Base-by-base conservation (phyloP, 1,284 basidiomycete genomes). In the Phlebopus sp. region DNA sequence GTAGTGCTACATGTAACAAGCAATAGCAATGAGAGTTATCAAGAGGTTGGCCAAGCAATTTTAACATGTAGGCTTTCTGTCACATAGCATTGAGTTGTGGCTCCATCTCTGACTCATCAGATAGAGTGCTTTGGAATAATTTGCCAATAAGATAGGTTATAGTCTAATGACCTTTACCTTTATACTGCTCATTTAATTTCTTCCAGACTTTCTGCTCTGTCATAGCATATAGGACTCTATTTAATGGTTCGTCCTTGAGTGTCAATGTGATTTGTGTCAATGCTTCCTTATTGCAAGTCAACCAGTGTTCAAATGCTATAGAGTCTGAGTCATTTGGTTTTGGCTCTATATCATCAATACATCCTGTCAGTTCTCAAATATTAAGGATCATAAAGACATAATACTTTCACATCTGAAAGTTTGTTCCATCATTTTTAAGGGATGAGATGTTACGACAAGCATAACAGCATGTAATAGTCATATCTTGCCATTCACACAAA, bases 351-450 rank as follows among this genome's bases (percentile, higher is more conserved):
- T 34, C 42, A n/a, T 37, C 27, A 15, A 49, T 34, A 5, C 43
- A 13, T 10, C 9, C 15, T 23, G n/a, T 34, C 8, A 49, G 40
- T 5, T 15, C 14, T 30, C 23, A 13, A n/a, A 48, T 5, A 10
- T 13, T 32, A 5, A 49, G 27, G 23, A 21, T 27, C 11, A 4
- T n/a, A n/a, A n/a, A n/a, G n/a, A n/a, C n/a, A n/a, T n/a, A n/a
- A 18, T 29, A 37, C 21, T 44, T 49, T 42, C 35, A 49, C 4
- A n/a, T 31, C 8, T 38, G 42, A 19, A 49, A 44, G 29, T 49
- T 49, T n/a, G 13, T 30, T 15, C 42, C 27, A 18, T 49, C 35
- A 29, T 43, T 25, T n/a, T 43, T 13, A 15, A 41, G n/a, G n/a
- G n/a, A n/a, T n/a, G n/a, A n/a, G n/a, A n/a, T n/a, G n/a, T n/a